Base-by-base conservation (phyloP, 352 stramenopile genomes). In the Pilasporangium apinafurcum region DNA sequence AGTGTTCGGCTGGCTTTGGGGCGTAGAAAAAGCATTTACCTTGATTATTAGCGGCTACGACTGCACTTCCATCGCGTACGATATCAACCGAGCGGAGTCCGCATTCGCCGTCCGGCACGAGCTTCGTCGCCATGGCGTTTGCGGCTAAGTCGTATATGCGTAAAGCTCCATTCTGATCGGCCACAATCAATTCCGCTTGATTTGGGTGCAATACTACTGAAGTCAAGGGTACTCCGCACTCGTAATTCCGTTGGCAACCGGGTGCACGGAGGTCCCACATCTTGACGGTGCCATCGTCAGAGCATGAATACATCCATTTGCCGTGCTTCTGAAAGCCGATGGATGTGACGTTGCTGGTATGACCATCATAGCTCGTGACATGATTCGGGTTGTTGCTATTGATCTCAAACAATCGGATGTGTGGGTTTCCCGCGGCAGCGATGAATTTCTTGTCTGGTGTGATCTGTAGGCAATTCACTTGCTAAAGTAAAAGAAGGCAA, bases 371-470 rank as follows among this genome's bases (percentile, higher is more conserved):
- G 28, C 83, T 97, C 18, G 95, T 86, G 21, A 98, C 81, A 33
- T 97, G 89, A 67, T 97, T 96, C 2, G 94, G 85, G 51, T 98
- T 98, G 71, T 94, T 86, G 65, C 82, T 92, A 56, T 96, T 95
- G 77, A 98, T 97, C 71, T 98, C 96, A 56, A 98, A 99, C 4
- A 99, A 57, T 2, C 95, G 91, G 45, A 99, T 97, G 55, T 97
- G 82, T 16, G 96, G 93, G 75, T 99, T 99, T 13, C 96, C 95
- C 10, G 85, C 96, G 8, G 96, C 96, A n/a, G 92, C 93, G 10
- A 99, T 87, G 59, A 96, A 98, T 51, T 91, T 90, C 69, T 98
- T 98, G 68, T 98, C 95, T 2, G 93, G 90, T 8, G 92, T 97
- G 51, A 98, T 98, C 64, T 97, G 83, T 20, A 99, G 73, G 48